A percentile compares a stretch with the other conserved stretches of the same genome.
Conservation (phyloP, 2,329 filamentous ascomycete species). For the Beauveria medogensis region DNA sequence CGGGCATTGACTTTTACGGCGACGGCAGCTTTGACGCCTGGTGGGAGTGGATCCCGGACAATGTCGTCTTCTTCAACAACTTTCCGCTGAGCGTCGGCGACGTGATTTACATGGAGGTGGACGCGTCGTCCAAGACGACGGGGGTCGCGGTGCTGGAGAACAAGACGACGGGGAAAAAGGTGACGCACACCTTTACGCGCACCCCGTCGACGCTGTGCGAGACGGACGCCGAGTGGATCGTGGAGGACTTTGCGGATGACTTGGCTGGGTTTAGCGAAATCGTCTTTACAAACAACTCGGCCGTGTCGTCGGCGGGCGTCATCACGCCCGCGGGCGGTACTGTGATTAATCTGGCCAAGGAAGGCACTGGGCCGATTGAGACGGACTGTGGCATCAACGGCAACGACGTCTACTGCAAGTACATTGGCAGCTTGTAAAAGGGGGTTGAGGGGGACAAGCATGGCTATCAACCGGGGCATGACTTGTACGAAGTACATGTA, state of each 20-base stretch:
- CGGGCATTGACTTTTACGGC: conserved; percentile 30
- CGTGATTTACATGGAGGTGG: conserved; percentile 17
- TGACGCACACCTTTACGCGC: conserved; percentile 37
- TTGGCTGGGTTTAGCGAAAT: conserved; percentile 8
- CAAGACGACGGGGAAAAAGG: conserved; percentile 38
- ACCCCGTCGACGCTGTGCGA: conserved; percentile 31
- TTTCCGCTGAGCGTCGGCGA: conserved; percentile 16
- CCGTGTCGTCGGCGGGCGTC: conserved; percentile 21
- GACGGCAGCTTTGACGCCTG: conserved; percentile 27
- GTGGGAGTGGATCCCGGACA: conserved; percentile 35
- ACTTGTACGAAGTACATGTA: neutral
- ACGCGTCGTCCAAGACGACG: conserved; percentile 14
- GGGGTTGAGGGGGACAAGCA: neutral
- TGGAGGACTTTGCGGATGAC: conserved; percentile 28
- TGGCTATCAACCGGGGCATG: neutral
- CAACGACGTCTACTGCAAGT: neutral
- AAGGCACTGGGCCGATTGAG: neutral
- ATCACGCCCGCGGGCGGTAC: neutral
- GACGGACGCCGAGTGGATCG: conserved; percentile 52
- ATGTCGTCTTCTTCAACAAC: conserved; percentile 26
- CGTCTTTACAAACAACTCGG: conserved; percentile 4
- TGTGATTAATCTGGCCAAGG: neutral
- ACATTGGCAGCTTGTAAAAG: neutral
- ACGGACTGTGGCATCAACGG: neutral
- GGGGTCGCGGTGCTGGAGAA: conserved; percentile 29